Evolutionary conservation across 2,329 filamentous ascomycete genomes (phyloP), one percentile per base, ranked within the genome.

Genomic region (Pseudogymnoascus sp.): DNA sequence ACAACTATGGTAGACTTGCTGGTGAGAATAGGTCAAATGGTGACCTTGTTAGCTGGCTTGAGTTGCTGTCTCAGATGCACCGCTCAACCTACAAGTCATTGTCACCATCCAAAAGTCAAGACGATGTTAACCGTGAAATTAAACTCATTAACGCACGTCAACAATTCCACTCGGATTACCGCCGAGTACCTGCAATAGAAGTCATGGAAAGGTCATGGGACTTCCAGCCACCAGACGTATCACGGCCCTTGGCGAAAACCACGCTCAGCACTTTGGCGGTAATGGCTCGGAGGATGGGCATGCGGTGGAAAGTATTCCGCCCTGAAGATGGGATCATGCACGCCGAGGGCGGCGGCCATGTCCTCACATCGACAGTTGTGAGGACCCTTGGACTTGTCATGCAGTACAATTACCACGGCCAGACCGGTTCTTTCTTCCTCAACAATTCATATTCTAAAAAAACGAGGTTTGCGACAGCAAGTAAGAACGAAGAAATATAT

Each of bases 291-390:
- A 72, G 75, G 64, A 57, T 76, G 63, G 72, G 72, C 9, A 74
- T 74, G 72, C 64, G 67, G 47, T 74, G 72, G 72, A 69, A 68
- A 57, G 67, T 67, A 1, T 72, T 73, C 59, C 64, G 68, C 42
- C 68, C 68, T 10, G 64, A 60, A n/a, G 66, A 68, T 62, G 72
- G 72, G 9, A 69, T 67, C 17, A 40, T 74, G 28, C 64, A 73
- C 64, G 74, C 74, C 10, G 73, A 75, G 69, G 75, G 74, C 1
- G 74, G 74, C 61, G 74, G 74, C 1, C 73, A 74, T 35, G 74
- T 72, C 28, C 62, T 76, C 42, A 74, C 72, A 6, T 75, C 74
- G 2, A 74, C 72, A 0, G 65, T 67, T 3, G 72, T 76, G 3
- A 65, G 68, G 26, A 68, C 68, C 13, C 62, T 72, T 21, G 71